These are phyloP conservation scores for Westerdykella aurantiaca DNA, from an alignment of 2,329 filamentous ascomycete species.

Conservation along the genomic window DNA sequence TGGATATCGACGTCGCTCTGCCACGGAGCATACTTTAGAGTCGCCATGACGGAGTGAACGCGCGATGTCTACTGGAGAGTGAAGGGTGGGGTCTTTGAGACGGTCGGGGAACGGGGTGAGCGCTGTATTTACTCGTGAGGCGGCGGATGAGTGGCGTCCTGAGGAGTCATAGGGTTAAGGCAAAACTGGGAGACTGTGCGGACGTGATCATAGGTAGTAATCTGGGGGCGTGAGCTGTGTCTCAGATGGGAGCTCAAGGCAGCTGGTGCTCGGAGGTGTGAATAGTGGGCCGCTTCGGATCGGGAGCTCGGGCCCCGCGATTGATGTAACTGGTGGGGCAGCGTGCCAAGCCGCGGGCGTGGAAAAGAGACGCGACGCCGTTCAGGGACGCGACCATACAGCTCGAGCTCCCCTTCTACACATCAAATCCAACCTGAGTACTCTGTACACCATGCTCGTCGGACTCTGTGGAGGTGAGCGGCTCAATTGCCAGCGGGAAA, in stretches of 20 bases:
- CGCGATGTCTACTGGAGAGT: slow-evolving; percentile 5
- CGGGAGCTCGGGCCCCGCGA: neutral
- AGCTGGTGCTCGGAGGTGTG: neutral
- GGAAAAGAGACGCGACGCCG: neutral
- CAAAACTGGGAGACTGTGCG: neutral
- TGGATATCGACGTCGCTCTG: slow-evolving; percentile 90
- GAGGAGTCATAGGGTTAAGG: slow-evolving; percentile 3
- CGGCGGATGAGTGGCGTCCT: neutral
- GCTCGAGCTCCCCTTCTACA: neutral
- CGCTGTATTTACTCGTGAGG: neutral
- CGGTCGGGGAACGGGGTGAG: neutral
- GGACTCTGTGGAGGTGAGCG: slow-evolving; percentile 53
- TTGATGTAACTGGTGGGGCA: slow-evolving; percentile 7
- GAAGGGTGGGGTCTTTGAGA: neutral
- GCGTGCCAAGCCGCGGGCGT: slow-evolving; percentile 6
- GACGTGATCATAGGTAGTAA: neutral
- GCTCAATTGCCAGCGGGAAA: neutral
- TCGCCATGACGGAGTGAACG: slow-evolving; percentile 27
- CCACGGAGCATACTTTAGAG: slow-evolving; percentile 77
- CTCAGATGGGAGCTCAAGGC: slow-evolving; percentile 6
- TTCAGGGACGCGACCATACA: neutral
- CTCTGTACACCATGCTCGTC: slow-evolving; percentile 59
- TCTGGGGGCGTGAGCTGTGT: slow-evolving; percentile 7
- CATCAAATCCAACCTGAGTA: too few species aligned
- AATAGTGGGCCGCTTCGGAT: neutral